Evolutionary conservation across 176 grass and related monocot genomes (phyloP).

Genomic region (Carex parvula): DNA sequence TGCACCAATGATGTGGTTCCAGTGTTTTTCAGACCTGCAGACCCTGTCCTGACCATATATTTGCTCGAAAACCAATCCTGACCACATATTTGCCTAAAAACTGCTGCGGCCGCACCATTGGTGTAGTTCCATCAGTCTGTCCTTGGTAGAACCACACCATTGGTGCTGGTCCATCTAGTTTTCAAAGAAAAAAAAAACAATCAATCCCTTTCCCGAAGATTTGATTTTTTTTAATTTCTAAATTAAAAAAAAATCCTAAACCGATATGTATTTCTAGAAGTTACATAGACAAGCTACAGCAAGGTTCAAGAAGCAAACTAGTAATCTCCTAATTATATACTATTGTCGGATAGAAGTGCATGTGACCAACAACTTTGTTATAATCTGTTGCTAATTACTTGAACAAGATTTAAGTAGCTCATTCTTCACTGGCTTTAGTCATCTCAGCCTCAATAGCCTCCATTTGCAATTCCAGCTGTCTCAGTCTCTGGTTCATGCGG

Average conservation of each 20-base stretch:
- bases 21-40: too few species aligned
- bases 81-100: too few species aligned
- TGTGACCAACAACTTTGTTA: background rate
- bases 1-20: too few species aligned
- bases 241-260: background rate
- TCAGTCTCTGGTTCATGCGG: conserved; percentile 52
- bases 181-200: background rate
- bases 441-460: conserved; percentile 74
- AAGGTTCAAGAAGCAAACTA: background rate
- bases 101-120: too few species aligned
- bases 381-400: background rate
- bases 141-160: too few species aligned
- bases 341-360: background rate
- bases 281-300: background rate
- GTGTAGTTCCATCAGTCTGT: too few species aligned
- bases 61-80: too few species aligned
- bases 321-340: background rate
- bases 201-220: background rate
- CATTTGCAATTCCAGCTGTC: conserved; percentile 77
- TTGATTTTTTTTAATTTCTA: background rate
- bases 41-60: too few species aligned
- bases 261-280: background rate
- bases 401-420: background rate
- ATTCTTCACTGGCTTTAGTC: conserved; percentile 39
- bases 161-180: background rate